Conservation (phyloP, 495 filamentous ascomycete species). For the Penicillium paxilli region DNA sequence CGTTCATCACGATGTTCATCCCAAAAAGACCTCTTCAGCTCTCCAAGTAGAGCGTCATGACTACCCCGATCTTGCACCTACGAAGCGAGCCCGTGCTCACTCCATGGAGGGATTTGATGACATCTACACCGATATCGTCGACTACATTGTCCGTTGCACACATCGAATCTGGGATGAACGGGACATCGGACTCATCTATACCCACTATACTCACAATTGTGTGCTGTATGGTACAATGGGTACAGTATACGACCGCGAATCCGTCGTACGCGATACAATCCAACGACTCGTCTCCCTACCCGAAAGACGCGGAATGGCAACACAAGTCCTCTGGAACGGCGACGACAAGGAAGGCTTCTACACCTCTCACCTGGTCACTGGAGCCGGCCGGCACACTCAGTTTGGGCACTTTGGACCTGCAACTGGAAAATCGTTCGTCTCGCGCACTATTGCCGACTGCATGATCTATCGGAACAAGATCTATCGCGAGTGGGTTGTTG, state of each 20-base stretch:
- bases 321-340: conserved; percentile 4
- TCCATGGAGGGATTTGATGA: conserved; percentile 6
- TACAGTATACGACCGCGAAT: conserved; percentile 3
- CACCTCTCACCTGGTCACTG: conserved; percentile 6
- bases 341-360: conserved; percentile 6
- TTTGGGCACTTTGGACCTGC: conserved; percentile 3
- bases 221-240: conserved; percentile 5
- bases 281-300: conserved; percentile 3
- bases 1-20: not conserved
- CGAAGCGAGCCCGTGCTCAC: not conserved
- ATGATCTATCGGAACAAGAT: conserved; percentile 6
- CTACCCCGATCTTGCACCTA: conserved; percentile 2
- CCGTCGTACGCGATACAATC: conserved; percentile 5
- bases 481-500: conserved; percentile 7
- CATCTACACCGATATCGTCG: conserved; percentile 6
- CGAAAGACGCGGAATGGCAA: conserved; percentile 4
- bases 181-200: conserved; percentile 4
- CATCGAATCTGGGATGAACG: conserved; percentile 6
- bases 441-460: conserved; percentile 6
- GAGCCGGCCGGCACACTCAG: conserved; percentile 5
- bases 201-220: conserved; percentile 7
- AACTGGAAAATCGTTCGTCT: conserved; percentile 1
- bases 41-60: conserved; percentile 6
- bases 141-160: conserved; percentile 8
- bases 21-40: not conserved